Conservation (phyloP, 495 filamentous ascomycete species). For the Glonium stellatum region DNA sequence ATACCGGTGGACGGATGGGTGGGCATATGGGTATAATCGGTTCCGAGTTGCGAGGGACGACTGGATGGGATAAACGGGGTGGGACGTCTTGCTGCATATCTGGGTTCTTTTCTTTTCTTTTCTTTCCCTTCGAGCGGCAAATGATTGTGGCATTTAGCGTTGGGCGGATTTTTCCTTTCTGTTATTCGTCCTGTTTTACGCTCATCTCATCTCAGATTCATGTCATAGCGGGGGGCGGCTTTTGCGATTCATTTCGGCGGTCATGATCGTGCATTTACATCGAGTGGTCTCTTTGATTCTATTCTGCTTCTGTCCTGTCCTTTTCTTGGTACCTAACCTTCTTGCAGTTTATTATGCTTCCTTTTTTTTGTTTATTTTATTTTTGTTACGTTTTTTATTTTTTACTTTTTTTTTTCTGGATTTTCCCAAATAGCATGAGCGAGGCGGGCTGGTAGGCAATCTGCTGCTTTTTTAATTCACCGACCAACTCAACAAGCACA, state of each 20-base stretch:
- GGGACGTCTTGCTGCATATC: not conserved
- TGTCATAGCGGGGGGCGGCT: slow-evolving; percentile 13
- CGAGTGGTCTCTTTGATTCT: slow-evolving; percentile 3
- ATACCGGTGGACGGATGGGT: slow-evolving; percentile 2
- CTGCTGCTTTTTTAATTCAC: not conserved
- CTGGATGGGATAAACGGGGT: slow-evolving; percentile 6
- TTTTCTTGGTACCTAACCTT: slow-evolving; percentile 9
- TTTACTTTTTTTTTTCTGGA: not conserved
- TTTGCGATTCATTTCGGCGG: slow-evolving; percentile 18
- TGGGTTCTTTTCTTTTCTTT: not conserved
- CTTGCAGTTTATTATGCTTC: too few species aligned
- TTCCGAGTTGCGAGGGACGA: not conserved
- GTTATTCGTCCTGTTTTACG: slow-evolving; percentile 2
- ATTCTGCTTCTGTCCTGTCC: slow-evolving; percentile 1
- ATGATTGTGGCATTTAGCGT: slow-evolving; percentile 30
- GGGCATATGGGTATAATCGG: not conserved
- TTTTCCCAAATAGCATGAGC: slow-evolving; percentile 6
- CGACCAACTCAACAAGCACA: not conserved
- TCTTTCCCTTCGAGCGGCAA: slow-evolving; percentile 20
- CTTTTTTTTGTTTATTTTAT: slow-evolving; percentile 11
- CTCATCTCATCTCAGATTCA: slow-evolving; percentile 10
- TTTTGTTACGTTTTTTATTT: slow-evolving; percentile 1
- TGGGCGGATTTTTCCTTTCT: slow-evolving; percentile 14
- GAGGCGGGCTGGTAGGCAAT: slow-evolving; percentile 6
- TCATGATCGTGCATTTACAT: slow-evolving; percentile 24